Evolutionary conservation across 139 green algal species (phyloP).

Genomic region (Pleodorina starrii): DNA sequence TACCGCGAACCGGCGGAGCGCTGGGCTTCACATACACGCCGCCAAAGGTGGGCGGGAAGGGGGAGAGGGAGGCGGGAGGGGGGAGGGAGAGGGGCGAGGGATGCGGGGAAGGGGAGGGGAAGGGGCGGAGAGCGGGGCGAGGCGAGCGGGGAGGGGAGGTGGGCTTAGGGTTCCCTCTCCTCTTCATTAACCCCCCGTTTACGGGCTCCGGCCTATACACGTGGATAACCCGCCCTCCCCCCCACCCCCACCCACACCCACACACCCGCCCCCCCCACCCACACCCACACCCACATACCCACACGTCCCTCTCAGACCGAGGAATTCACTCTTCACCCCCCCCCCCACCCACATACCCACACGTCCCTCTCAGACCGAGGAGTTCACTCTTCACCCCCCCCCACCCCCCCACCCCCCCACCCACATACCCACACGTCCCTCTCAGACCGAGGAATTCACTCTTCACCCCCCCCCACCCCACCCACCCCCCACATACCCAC

Average conservation of each 20-base stretch:
- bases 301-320: not conserved
- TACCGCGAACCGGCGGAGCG: constrained; percentile 86
- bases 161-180: too few relatives aligned
- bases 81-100: not conserved
- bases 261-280: not conserved
- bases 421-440: not conserved
- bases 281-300: not conserved
- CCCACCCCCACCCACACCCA: not conserved
- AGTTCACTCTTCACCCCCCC: not conserved
- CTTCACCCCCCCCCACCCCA: not conserved
- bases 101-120: not conserved
- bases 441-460: too few relatives aligned
- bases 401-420: not conserved
- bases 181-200: too few relatives aligned
- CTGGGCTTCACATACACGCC: constrained; percentile 87
- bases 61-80: too few relatives aligned
- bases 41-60: constrained; percentile 45
- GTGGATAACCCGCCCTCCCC: too few relatives aligned
- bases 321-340: not conserved
- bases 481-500: not conserved
- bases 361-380: too few relatives aligned
- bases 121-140: too few relatives aligned
- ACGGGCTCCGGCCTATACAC: too few relatives aligned
- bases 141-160: too few relatives aligned
- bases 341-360: not conserved